Evolutionary conservation across 495 filamentous ascomycete species (phyloP), one percentile per base, ranked within the genome.

Genomic region (Xylaria acuta): DNA sequence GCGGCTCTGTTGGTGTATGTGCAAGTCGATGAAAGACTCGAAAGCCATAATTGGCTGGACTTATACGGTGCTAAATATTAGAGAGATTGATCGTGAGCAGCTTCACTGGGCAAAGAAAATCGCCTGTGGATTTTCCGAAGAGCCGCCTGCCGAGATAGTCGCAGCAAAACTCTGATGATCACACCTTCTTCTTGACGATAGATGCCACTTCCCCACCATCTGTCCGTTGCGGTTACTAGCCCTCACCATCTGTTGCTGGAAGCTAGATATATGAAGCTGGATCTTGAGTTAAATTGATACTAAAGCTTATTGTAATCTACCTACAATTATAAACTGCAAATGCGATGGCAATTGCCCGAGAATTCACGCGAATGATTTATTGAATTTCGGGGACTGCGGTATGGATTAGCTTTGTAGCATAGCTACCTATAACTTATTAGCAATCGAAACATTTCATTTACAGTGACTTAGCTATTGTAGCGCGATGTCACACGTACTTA

Each of bases 1-100:
- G 25, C 81, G 74, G 64, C 82, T 89, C 74, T 89, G 85, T 49
- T 81, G 89, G 53, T 87, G 85, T 49, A 77, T 91, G 27, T 88
- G 87, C 36, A 84, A 79, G 56, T 82, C 89, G 65, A 85, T 79
- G 67, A 83, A 79, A 72, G 82, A 86, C 7, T 77, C 65, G 18
- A 80, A 78, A 59, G 70, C 73, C 14, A 70, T 75, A 8, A 53
- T 77, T 25, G 81, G 82, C 4, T 88, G 86, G 82, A 73, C 75
- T 27, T 72, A 90, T 22, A 69, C 80, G 32, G 80, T 91, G 20
- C 72, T 88, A n/a, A 82, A 79, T 41, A 89, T 92, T 34, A 84
- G 84, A 77, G 79, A 87, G 74, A 81, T 82, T 0, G 79, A 76
- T 49, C 90, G 86, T 88, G 82, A 87, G 20, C 83, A 90, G 71